Base-by-base conservation (phyloP, 2,329 filamentous ascomycete species). In the Onygenales sp. region DNA sequence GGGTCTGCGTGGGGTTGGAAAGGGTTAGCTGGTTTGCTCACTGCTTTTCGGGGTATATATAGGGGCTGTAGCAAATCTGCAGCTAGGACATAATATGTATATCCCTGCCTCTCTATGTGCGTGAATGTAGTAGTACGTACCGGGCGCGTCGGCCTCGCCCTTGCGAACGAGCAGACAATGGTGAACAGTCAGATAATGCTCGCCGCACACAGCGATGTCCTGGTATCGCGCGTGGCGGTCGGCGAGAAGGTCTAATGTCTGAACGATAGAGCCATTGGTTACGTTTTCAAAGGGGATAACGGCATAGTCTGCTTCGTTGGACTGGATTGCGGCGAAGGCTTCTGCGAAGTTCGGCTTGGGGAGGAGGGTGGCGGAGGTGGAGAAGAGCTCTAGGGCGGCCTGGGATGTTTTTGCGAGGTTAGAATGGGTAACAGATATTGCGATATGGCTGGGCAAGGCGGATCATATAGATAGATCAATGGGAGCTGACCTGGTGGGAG, bases 231-330 rank as follows among this genome's bases (percentile, higher is more conserved):
- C 71, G 41, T 81, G 73, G 31, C 86, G 78, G 71, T 95, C 89
- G 59, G 89, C 89, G 56, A 98, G 82, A 59, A 92, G 82, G 70
- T 96, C 91, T 27, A 97, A 80, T 0, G 91, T 95, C 69, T 89
- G 87, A 53, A 93, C 83, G 49, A 98, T 93, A 52, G 86, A 85
- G 64, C 93, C 93, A 70, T 97, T 95, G 66, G 89, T 92, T 42
- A 88, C 94, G 75, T 98, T 98, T 68, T 97, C 92, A 70, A 95
- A 91, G 6, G 93, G 93, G 1, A 96, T 87, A 35, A 97, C 87
- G 60, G 91, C 93, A 54, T 84, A 84, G 51, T 79, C 71, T 0
- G 81, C 82, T 44, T 74, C 66, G 54, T 81, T 78, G 39, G 77
- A 75, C 64, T 94, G 89, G 5, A 95, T 86, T 13, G 83, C 78